phyloP scores from a whole-genome alignment of 2,329 filamentous ascomycete genomes.

The Botrytis aclada region DNA sequence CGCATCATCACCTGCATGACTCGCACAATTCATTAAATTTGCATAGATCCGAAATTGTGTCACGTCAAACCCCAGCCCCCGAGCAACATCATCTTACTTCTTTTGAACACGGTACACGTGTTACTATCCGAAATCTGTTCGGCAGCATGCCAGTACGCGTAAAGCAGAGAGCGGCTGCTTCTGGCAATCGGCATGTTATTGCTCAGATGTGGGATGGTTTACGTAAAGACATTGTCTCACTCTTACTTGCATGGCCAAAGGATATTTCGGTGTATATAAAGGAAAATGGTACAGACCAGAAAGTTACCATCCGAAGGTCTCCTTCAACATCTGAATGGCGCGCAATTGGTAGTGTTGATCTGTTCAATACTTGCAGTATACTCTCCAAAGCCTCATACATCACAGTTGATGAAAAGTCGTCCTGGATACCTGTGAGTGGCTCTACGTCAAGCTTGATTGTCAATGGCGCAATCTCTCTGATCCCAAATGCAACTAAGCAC shows the following conservation, averaged over 20 bases:
- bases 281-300: conserved; percentile 42
- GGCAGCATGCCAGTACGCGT: conserved; percentile 87
- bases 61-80: conserved; percentile 60
- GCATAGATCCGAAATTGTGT: conserved; percentile 65
- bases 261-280: conserved; percentile 56
- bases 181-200: conserved; percentile 48
- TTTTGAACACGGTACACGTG: conserved; percentile 68
- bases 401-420: conserved; percentile 47
- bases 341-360: conserved; percentile 19
- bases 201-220: conserved; percentile 58
- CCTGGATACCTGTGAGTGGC: conserved; percentile 72
- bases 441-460: conserved; percentile 60
- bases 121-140: conserved; percentile 77
- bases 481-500: conserved; percentile 67
- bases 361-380: conserved; percentile 46
- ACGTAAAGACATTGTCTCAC: conserved; percentile 48
- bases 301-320: conserved; percentile 30
- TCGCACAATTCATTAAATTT: conserved; percentile 65
- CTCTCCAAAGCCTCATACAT: conserved; percentile 65
- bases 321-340: not conserved
- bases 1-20: conserved; percentile 59
- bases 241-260: conserved; percentile 68
- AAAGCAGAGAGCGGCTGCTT: conserved; percentile 65
- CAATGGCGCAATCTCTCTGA: conserved; percentile 66
- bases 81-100: conserved; percentile 54